Conservation (phyloP, 306 rosid species). For the Sechiopsis laciniata region DNA sequence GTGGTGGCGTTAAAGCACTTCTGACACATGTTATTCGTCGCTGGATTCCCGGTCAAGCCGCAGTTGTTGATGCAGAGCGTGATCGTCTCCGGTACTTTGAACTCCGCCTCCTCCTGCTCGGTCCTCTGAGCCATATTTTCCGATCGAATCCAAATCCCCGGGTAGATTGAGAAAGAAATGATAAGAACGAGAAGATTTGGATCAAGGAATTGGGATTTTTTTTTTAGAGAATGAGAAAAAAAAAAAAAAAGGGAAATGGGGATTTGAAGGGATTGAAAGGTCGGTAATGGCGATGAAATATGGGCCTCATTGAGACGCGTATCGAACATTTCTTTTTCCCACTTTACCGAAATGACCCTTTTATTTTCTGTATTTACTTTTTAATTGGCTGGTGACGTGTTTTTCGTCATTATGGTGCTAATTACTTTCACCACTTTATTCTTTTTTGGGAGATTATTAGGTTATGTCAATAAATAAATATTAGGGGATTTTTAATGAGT, state of each 20-base stretch:
- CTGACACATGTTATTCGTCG: conserved; percentile 87
- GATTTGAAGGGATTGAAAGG: conserved; percentile 47
- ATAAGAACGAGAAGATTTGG: background rate
- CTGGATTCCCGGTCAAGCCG: conserved; percentile 65
- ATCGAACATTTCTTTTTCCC: conserved; percentile 30
- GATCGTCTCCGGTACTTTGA: conserved; percentile 65
- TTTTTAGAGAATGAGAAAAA: conserved; percentile 15
- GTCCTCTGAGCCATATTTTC: conserved; percentile 63
- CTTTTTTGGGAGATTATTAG: too few species aligned
- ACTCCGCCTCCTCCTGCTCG: conserved; percentile 77
- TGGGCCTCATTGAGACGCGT: conserved; percentile 86
- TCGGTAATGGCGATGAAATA: conserved; percentile 62
- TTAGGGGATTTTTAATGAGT: too few species aligned
- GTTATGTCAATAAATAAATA: too few species aligned
- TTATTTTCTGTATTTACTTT: conserved; percentile 25
- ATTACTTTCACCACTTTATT: too few species aligned
- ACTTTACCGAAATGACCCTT: conserved; percentile 38
- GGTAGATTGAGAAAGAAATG: conserved; percentile 14
- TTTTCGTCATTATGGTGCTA: conserved; percentile 6
- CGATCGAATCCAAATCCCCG: conserved; percentile 2
- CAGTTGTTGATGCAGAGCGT: conserved; percentile 77
- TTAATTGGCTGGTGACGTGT: conserved; percentile 33
- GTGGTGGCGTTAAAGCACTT: conserved; percentile 61
- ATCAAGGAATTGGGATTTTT: background rate
- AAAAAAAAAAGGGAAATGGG: conserved; percentile 15